Conservation (phyloP, 108 stramenopile species). For the Cyclostephanos invisitatus region DNA sequence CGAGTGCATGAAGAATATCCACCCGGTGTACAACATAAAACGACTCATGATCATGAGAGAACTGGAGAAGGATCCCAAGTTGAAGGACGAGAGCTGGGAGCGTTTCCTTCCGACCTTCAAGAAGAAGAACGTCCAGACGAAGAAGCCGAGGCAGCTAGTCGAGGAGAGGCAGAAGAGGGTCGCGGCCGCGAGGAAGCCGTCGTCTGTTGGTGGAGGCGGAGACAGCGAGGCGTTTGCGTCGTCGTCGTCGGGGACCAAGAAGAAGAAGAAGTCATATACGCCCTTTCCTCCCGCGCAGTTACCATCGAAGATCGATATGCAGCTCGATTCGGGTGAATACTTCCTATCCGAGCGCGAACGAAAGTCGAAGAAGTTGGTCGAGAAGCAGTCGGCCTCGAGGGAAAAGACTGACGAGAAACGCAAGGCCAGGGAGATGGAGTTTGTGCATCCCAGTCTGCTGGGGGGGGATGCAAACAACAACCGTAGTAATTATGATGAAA, state of each 20-base stretch:
- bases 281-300: conserved; percentile 95
- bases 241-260: conserved; percentile 14
- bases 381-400: conserved; percentile 44
- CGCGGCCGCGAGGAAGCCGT: not conserved
- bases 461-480: not conserved
- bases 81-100: conserved; percentile 94
- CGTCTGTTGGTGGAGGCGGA: not conserved
- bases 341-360: conserved; percentile 77
- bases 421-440: conserved; percentile 54
- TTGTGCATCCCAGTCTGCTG: conserved; percentile 23
- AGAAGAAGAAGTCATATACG: conserved; percentile 92
- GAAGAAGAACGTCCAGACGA: conserved; percentile 95
- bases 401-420: conserved; percentile 61
- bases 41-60: conserved; percentile 99
- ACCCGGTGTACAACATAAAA: conserved; percentile 99
- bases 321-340: conserved; percentile 94
- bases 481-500: not conserved
- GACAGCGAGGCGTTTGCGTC: not conserved
- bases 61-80: conserved; percentile 93
- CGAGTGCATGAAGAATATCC: conserved; percentile 99
- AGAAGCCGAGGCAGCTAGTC: conserved; percentile 63
- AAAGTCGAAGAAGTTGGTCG: conserved; percentile 62
- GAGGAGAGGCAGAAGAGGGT: conserved; percentile 26
- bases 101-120: conserved; percentile 97
- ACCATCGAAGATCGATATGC: conserved; percentile 93